These are phyloP conservation scores for Cercospora sojina DNA, from an alignment of 2,329 filamentous ascomycete genomes.

Conservation along the genomic window DNA sequence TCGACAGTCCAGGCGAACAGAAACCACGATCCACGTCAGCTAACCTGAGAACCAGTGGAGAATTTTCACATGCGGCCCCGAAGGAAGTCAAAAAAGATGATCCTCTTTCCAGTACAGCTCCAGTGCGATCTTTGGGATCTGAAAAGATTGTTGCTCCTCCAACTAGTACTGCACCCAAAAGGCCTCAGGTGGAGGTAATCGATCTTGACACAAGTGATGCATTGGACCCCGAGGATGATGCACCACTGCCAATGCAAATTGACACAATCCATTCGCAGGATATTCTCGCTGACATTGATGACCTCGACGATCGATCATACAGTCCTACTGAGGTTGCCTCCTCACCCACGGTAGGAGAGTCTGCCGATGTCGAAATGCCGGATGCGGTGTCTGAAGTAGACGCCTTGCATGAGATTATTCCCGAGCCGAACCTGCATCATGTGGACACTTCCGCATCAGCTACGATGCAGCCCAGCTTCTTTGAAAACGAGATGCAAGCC, in stretches of 20 bases:
- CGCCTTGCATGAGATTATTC: neutral
- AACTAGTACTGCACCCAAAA: constrained; percentile 14
- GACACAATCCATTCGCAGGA: neutral
- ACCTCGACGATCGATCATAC: neutral
- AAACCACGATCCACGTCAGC: neutral
- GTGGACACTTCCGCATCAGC: constrained; percentile 11
- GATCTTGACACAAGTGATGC: constrained; percentile 31
- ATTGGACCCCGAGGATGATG: constrained; percentile 22
- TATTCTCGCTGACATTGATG: neutral
- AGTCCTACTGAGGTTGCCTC: constrained; percentile 10
- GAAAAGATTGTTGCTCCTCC: constrained; percentile 1
- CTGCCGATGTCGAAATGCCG: constrained; percentile 8
- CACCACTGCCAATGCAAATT: neutral
- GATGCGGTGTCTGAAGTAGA: neutral
- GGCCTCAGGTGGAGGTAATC: constrained; percentile 22
- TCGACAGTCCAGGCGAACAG: neutral
- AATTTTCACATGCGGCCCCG: neutral
- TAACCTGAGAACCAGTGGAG: neutral
- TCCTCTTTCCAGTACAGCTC: constrained; percentile 7
- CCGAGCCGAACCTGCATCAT: neutral
- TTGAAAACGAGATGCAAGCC: constrained; percentile 15
- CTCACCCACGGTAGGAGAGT: neutral
- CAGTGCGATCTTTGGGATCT: constrained; percentile 1
- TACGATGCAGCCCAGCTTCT: constrained; percentile 10
- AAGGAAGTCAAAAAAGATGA: neutral